Evolutionary conservation across 257 asterid genomes (phyloP), one percentile per base, ranked within the genome.

Genomic region (Ocimum tenuiflorum): DNA sequence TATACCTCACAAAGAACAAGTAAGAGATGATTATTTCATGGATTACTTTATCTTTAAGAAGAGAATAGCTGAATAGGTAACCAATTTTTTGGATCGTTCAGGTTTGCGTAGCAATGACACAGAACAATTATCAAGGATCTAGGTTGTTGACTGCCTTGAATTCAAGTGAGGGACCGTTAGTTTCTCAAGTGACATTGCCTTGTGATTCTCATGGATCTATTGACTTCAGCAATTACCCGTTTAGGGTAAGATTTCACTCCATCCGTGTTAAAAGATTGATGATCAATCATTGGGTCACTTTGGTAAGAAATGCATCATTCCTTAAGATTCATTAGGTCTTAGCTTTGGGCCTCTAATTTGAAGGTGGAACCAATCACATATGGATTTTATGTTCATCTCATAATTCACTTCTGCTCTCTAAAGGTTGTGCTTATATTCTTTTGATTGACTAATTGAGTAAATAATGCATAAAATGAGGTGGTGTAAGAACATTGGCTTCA

Each of bases 161-260:
- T 74, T 80, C 46, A 65, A 89, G 79, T 68, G 94, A 84, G 71
- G 91, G 91, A 67, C 78, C 79, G 70, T 39, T 77, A 52, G 81
- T 89, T 71, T 89, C 99, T 55, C 97, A 89, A 83, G 94, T 92
- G 69, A 80, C 83, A 14, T 71, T 92, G 77, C 99, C 94, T 65
- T 83, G 97, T 66, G 91, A 92, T 82, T 89, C 91, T 78, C 89
- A 84, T 43, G 99, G 99, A 64, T 84, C 97, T 49, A 79, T 92
- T 51, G 91, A 92, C 84, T 92, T 87, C 74, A 84, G 89, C 77
- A 69, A 76, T 68, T 92, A 82, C 77, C 97, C 97, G 11, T 86
- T 87, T 79, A 88, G 91, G 62, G 99, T 92, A 84, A 83, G 95
- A 67, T 64, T 59, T 43, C 56, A 41, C 78, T 71, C 63, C 48